phyloP scores from a whole-genome alignment of 2,329 filamentous ascomycete genomes.

The Exophiala alcalophila region DNA sequence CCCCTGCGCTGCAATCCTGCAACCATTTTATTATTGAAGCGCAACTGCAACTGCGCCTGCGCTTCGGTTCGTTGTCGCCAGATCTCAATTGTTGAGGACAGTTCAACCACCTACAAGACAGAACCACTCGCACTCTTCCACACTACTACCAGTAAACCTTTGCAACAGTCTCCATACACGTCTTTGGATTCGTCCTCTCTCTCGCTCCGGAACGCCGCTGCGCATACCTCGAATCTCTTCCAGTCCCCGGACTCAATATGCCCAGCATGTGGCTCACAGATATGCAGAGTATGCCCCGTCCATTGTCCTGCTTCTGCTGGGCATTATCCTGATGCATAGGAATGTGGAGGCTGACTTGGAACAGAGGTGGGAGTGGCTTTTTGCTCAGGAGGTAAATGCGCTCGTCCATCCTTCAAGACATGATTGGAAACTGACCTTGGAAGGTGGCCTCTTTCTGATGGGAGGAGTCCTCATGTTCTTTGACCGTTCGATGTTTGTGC shows the following conservation, averaged over 20 bases:
- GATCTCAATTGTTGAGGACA: slow-evolving; percentile 20
- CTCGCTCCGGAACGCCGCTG: background rate
- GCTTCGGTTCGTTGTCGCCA: too few relatives aligned
- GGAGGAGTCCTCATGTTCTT: slow-evolving; percentile 96
- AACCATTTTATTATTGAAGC: too few relatives aligned
- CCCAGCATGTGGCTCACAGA: slow-evolving; percentile 95
- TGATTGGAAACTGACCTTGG: slow-evolving; percentile 14
- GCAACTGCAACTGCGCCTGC: background rate
- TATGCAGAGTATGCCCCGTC: slow-evolving; percentile 72
- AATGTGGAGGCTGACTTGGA: slow-evolving; percentile 27
- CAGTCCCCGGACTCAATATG: slow-evolving; percentile 51
- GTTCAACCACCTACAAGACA: slow-evolving; percentile 14
- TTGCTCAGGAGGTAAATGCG: slow-evolving; percentile 82
- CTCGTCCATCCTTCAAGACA: background rate
- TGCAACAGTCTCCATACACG: background rate
- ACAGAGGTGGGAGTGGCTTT: slow-evolving; percentile 95
- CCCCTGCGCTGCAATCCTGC: background rate
- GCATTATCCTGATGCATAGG: too few relatives aligned
- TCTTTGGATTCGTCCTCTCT: slow-evolving; percentile 8
- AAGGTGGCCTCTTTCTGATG: slow-evolving; percentile 91
- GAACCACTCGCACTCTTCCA: slow-evolving; percentile 1
- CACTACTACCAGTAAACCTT: background rate
- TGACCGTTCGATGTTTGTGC: slow-evolving; percentile 82
- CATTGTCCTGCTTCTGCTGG: background rate
- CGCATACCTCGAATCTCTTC: background rate